phyloP scores from a whole-genome alignment of 75 land plant species.

The Picea glauca region DNA sequence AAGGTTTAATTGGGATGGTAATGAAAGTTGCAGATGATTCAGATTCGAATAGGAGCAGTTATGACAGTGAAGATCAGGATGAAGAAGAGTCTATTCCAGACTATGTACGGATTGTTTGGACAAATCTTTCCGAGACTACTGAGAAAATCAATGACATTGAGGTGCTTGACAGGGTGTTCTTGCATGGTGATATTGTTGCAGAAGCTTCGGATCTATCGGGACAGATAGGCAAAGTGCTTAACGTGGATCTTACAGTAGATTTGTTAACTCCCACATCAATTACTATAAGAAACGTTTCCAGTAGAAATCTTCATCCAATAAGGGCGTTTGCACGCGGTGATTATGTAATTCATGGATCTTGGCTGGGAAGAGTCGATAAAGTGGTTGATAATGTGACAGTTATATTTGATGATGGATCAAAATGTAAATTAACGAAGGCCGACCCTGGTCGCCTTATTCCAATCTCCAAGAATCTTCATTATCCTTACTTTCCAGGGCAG shows the following conservation, averaged over 20 bases:
- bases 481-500: slow-evolving; percentile 86
- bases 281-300: slow-evolving; percentile 44
- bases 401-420: slow-evolving; percentile 83
- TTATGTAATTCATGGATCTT: slow-evolving; percentile 74
- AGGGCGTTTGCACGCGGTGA: slow-evolving; percentile 72
- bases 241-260: slow-evolving; percentile 69
- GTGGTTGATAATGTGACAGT: slow-evolving; percentile 88
- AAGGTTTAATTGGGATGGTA: slow-evolving; percentile 59
- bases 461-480: slow-evolving; percentile 30
- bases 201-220: slow-evolving; percentile 71
- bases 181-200: slow-evolving; percentile 90
- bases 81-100: slow-evolving; percentile 39
- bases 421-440: slow-evolving; percentile 73
- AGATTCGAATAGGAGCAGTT: slow-evolving; percentile 37
- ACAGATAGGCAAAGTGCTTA: slow-evolving; percentile 72
- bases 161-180: slow-evolving; percentile 70
- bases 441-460: slow-evolving; percentile 73
- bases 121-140: slow-evolving; percentile 52
- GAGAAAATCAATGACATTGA: slow-evolving; percentile 40
- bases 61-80: slow-evolving; percentile 46
- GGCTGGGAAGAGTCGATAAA: slow-evolving; percentile 96
- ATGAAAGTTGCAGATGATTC: slow-evolving; percentile 79
- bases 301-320: slow-evolving; percentile 52
- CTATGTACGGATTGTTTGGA: slow-evolving; percentile 65
- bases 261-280: slow-evolving; percentile 44